phyloP scores from a whole-genome alignment of 306 rosid species.

The Begonia masoniana region DNA sequence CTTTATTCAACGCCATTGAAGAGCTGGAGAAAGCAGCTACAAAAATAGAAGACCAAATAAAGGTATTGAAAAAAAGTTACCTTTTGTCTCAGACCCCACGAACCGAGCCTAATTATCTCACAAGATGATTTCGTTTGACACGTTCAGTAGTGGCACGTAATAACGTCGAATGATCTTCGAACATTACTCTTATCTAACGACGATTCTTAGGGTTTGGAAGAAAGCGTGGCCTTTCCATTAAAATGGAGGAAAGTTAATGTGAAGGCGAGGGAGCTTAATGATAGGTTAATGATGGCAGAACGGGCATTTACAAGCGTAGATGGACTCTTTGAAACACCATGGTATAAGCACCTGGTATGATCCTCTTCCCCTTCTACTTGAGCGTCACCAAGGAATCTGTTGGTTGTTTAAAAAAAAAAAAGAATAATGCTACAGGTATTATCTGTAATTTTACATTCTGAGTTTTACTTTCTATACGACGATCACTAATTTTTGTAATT shows the following conservation, averaged over 20 bases:
- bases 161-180: too few relatives aligned
- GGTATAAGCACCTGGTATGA: conserved; percentile 70
- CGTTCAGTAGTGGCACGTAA: too few relatives aligned
- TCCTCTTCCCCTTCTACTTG: not conserved
- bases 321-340: conserved; percentile 51
- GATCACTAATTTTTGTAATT: too few relatives aligned
- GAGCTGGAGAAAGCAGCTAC: conserved; percentile 45
- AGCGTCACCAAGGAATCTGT: not conserved
- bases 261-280: conserved; percentile 52
- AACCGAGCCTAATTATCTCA: too few relatives aligned
- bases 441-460: too few relatives aligned
- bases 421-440: too few relatives aligned
- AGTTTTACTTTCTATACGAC: too few relatives aligned
- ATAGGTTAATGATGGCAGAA: conserved; percentile 66
- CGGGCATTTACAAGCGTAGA: conserved; percentile 55
- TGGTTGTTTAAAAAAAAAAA: not conserved
- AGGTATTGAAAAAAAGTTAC: conserved; percentile 18
- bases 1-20: conserved; percentile 37
- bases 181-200: not conserved
- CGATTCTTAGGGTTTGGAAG: conserved; percentile 32
- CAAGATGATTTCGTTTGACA: too few relatives aligned
- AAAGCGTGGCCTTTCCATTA: conserved; percentile 26
- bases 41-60: conserved; percentile 28
- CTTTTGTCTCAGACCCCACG: too few relatives aligned
- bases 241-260: conserved; percentile 24